Evolutionary conservation across 2,329 filamentous ascomycete species (phyloP).

Genomic region (Beauveria medogensis): DNA sequence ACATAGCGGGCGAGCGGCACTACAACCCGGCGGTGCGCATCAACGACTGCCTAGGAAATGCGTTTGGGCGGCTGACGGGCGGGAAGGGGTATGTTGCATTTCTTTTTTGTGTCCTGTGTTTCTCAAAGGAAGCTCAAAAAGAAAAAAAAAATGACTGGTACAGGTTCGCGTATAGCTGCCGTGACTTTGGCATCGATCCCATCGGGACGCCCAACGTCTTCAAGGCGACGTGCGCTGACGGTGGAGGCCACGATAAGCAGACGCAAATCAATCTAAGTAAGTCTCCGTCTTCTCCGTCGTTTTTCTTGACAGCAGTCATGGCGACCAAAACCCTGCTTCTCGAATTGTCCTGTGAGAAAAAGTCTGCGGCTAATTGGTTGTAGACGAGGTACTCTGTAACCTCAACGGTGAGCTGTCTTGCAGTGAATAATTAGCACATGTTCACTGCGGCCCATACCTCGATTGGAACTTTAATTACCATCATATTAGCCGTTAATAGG

Average conservation of each 20-base stretch:
- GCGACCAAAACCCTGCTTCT: too few relatives aligned
- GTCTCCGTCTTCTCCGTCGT: background rate
- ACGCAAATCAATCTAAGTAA: conserved; percentile 1
- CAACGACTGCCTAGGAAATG: background rate
- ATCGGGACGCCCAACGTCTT: background rate
- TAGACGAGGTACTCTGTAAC: background rate
- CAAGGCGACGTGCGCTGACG: background rate
- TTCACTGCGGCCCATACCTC: too few relatives aligned
- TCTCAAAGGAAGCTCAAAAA: background rate
- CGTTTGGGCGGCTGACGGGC: conserved; percentile 1
- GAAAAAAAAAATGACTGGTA: background rate
- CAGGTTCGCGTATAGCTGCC: conserved; percentile 2
- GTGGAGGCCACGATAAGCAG: background rate
- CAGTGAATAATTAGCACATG: background rate
- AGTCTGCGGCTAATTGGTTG: background rate
- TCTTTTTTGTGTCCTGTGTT: background rate
- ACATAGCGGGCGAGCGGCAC: background rate
- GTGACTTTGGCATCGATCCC: conserved; percentile 4
- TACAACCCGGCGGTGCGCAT: background rate
- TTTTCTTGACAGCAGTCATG: background rate
- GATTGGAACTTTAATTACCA: background rate
- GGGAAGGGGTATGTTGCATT: background rate
- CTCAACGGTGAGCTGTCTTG: conserved; percentile 1
- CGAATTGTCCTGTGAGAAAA: too few relatives aligned
- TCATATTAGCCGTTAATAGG: background rate